Base-by-base conservation (phyloP, 192 early-diverging fungal genomes). In the Coemansia sp. region DNA sequence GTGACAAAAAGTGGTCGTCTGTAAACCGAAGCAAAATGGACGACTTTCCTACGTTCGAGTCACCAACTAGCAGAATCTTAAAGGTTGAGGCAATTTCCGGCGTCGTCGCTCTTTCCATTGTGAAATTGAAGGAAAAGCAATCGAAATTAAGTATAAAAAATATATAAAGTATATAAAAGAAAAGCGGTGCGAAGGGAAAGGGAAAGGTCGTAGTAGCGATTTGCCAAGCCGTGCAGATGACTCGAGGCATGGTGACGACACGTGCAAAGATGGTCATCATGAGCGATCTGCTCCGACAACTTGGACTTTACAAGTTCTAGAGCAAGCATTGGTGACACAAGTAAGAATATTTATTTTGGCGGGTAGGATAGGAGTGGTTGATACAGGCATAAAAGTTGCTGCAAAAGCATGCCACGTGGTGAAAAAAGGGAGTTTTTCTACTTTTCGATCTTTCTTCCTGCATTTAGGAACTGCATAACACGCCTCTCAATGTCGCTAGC, bases 61-160 rank as follows among this genome's bases (percentile, higher is more conserved):
- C 97, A 24, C 97, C 97, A 75, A 99, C 95, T 41, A 99, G 86
- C 18, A 99, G 80, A 42, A 99, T 85, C 79, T 99, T 99, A 78
- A 98, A 93, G 5, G 96, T 97, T 24, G 95, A 88, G n/a, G 84
- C 79, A 34, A 88, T 86, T 77, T 87, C 89, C 15, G 73, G 70
- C 29, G 68, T 42, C 12, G 70, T 20, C 29, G 41, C 59, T 38
- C 59, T 61, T 22, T 61, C 59, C 59, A 61, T 61, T 61, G 2
- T 15, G 54, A 24, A 24, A 2, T 27, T 52, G 31, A n/a, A 34
- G 9, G 7, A 11, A 42, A 12, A 16, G 12, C 38, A 64, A 63
- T 16, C 16, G 49, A 9, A 63, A 47, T 40, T 62, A 47, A 62
- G n/a, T n/a, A n/a, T n/a, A n/a, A n/a, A n/a, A n/a, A n/a, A n/a